Conservation (phyloP, 768 basidiomycete species). For the Cystofilobasidium macerans region DNA sequence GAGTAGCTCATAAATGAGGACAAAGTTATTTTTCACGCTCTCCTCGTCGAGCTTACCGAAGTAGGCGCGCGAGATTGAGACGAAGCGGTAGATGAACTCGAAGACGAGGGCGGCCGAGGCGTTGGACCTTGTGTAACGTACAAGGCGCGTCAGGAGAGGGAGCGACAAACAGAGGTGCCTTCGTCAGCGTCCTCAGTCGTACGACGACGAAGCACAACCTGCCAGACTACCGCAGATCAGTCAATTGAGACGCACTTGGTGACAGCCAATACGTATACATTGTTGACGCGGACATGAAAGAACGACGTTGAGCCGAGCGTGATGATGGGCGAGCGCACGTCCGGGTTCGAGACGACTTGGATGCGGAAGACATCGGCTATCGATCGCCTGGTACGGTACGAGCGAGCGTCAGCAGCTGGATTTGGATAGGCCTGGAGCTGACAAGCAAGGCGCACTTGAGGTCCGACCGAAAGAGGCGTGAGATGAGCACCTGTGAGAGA, state of each 20-base stretch:
- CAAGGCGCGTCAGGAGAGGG: not conserved
- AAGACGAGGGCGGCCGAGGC: conserved; percentile 96
- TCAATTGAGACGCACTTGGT: conserved; percentile 60
- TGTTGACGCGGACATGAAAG: conserved; percentile 93
- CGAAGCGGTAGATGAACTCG: conserved; percentile 94
- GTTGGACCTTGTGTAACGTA: conserved; percentile 81
- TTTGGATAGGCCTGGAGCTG: not conserved
- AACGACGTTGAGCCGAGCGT: conserved; percentile 96
- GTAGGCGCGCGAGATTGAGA: conserved; percentile 85
- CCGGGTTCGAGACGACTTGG: conserved; percentile 95
- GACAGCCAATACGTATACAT: conserved; percentile 87
- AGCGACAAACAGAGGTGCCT: not conserved
- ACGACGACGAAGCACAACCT: not conserved
- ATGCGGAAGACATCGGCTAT: conserved; percentile 97
- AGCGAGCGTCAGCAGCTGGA: not conserved
- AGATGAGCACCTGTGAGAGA: conserved; percentile 72
- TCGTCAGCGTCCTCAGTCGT: not conserved
- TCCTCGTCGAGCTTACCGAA: conserved; percentile 99
- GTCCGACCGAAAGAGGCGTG: conserved; percentile 87
- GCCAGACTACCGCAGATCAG: too few species aligned
- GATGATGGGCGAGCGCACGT: conserved; percentile 92
- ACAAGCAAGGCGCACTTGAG: conserved; percentile 63
- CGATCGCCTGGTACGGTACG: conserved; percentile 54
- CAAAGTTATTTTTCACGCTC: conserved; percentile 97
- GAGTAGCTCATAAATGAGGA: conserved; percentile 91